A percentile compares a stretch with the other conserved stretches of the same genome.
Evolutionary conservation across 164 flowering plant genomes (phyloP).

Genomic region (Dillenia suffruticosa): DNA sequence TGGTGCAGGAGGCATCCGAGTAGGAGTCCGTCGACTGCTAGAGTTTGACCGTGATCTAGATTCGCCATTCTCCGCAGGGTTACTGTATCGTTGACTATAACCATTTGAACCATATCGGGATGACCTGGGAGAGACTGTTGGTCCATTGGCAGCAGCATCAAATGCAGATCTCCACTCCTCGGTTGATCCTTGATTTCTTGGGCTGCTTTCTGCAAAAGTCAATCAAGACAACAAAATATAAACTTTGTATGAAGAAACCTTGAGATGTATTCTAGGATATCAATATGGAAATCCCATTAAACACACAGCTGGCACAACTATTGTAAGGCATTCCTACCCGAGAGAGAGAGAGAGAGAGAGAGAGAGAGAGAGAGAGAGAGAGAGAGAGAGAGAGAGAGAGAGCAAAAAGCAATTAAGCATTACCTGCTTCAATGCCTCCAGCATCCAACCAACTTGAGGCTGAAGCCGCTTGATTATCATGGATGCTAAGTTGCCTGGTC

Average conservation of each 20-base stretch:
- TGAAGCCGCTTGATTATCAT: constrained; percentile 89
- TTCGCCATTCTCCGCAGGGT: constrained; percentile 78
- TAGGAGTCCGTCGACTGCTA: constrained; percentile 79
- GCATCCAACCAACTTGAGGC: constrained; percentile 61
- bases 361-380: not conserved
- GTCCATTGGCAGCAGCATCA: constrained; percentile 86
- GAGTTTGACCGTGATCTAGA: constrained; percentile 47
- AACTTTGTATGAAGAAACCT: too few relatives aligned
- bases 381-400: not conserved
- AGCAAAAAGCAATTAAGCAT: not conserved
- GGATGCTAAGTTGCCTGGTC: constrained; percentile 75
- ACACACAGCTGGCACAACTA: too few relatives aligned
- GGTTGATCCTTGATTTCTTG: constrained; percentile 51
- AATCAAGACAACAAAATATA: not conserved
- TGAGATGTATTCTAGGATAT: too few relatives aligned
- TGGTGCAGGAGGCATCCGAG: constrained; percentile 86
- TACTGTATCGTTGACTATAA: constrained; percentile 71
- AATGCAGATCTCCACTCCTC: constrained; percentile 95
- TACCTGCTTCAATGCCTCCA: constrained; percentile 46
- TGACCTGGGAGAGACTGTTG: constrained; percentile 23
- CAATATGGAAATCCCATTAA: too few relatives aligned
- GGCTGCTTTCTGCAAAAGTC: constrained; percentile 69
- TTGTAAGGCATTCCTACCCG: too few relatives aligned
- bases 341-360: too few relatives aligned
- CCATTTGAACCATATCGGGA: constrained; percentile 55